Base-by-base conservation (phyloP, 2,329 filamentous ascomycete species). In the Penicillium verrucosum region DNA sequence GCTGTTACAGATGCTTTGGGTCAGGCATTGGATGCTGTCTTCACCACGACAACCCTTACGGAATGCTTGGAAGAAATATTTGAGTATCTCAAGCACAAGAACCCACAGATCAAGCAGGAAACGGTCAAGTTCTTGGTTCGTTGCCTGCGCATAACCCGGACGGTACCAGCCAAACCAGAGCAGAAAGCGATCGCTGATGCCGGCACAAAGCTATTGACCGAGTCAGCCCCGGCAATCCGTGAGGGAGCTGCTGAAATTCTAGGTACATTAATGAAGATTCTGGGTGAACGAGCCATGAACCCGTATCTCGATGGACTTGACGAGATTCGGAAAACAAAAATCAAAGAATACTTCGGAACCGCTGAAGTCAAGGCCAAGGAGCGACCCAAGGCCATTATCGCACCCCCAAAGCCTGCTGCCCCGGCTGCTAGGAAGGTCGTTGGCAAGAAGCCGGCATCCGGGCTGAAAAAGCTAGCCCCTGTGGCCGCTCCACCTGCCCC, bases 231-330 rank as follows among this genome's bases (percentile, higher is more conserved):
- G 66, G 87, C 83, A 3, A 85, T 96, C 57, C 86, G 94, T 75
- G 88, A 93, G 47, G 92, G 91, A 30, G 94, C 92, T 72, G 92
- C 92, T 14, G 94, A 99, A 73, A 87, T 94, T 34, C 80, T 99
- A 3, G 94, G 95, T 61, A 96, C 92, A 0, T 75, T 99, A 48
- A 97, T 97, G 94, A 99, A 97, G 78, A 97, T 99, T 54, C 90
- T 97, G 78, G 93, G 94, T 41, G 95, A 99, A 74, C 86, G 94
- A 56, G 90, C 90, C 51, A 99, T 99, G 94, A 91, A 89, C 42
- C 89, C 90, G 9, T 89, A 96, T 71, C 78, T 99, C 16, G 93
- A 97, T 61, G 91, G 91, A 3, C 80, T 99, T 3, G 94, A 99
- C 70, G 94, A 99, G 25, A 97, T 97, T 64, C 85, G 92, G 59